phyloP scores from a whole-genome alignment of 805 yeast genomes.

The Ogataea henricii region DNA sequence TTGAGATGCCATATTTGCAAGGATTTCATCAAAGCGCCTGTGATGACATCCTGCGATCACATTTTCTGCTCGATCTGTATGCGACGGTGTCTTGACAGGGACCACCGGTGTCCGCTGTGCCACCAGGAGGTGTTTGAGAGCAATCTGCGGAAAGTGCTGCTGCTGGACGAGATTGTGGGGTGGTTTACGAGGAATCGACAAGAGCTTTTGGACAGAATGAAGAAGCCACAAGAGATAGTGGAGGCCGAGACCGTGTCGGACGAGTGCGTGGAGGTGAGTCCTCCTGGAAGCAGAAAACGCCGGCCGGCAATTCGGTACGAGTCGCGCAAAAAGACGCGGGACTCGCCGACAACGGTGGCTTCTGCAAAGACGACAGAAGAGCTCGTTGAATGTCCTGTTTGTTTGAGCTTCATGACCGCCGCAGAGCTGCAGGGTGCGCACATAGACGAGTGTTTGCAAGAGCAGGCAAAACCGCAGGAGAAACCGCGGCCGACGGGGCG shows the following conservation, averaged over 20 bases:
- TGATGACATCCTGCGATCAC: constrained; percentile 82
- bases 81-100: constrained; percentile 62
- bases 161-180: constrained; percentile 69
- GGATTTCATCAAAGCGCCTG: constrained; percentile 78
- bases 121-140: constrained; percentile 69
- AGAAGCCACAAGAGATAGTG: constrained; percentile 16
- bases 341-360: background rate
- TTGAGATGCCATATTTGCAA: constrained; percentile 87
- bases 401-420: constrained; percentile 55
- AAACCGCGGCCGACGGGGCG: constrained; percentile 14
- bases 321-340: constrained; percentile 17
- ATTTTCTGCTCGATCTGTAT: constrained; percentile 89
- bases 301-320: constrained; percentile 12
- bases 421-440: constrained; percentile 58
- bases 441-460: constrained; percentile 57
- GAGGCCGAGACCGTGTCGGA: constrained; percentile 13
- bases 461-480: constrained; percentile 21
- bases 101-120: constrained; percentile 77
- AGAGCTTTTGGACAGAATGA: constrained; percentile 38
- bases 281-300: constrained; percentile 12
- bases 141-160: constrained; percentile 61
- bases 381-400: constrained; percentile 68
- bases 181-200: constrained; percentile 50
- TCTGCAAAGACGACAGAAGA: constrained; percentile 21
- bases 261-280: constrained; percentile 4